Evolutionary conservation across 257 asterid genomes (phyloP).

Genomic region (Fraxinus excelsior): DNA sequence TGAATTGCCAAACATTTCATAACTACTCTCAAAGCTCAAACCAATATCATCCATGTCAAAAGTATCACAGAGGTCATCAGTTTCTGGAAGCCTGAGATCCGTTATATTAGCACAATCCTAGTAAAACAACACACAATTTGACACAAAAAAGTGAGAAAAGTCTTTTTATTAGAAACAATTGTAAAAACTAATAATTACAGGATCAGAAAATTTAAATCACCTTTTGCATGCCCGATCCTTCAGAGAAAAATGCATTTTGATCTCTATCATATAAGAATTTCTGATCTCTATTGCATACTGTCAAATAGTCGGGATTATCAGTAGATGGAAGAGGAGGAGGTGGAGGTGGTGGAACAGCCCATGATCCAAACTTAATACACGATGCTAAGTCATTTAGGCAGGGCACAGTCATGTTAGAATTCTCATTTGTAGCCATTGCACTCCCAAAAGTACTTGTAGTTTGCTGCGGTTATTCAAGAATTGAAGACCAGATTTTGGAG

Average conservation of each 20-base stretch:
- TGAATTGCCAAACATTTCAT: conserved; percentile 41
- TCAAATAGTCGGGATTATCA: not conserved
- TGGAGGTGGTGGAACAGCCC: conserved; percentile 23
- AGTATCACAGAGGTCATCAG: conserved; percentile 3
- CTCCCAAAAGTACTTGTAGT: not conserved
- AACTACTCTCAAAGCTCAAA: conserved; percentile 44
- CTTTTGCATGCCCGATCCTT: conserved; percentile 42
- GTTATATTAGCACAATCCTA: conserved; percentile 41
- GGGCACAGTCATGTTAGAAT: not conserved
- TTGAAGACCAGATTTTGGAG: conserved; percentile 44
- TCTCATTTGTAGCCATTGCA: conserved; percentile 3
- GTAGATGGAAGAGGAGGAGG: not conserved
- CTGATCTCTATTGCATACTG: conserved; percentile 18
- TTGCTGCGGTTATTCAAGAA: conserved; percentile 28
- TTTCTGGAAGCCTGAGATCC: conserved; percentile 47
- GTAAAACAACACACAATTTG: not conserved
- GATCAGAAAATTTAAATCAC: conserved; percentile 27
- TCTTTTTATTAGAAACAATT: not conserved
- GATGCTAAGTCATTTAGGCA: conserved; percentile 43
- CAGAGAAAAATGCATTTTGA: conserved; percentile 30
- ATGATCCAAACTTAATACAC: conserved; percentile 40
- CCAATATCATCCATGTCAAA: conserved; percentile 51
- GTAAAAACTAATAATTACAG: not conserved
- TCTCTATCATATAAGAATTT: conserved; percentile 23
- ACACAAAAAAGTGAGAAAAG: not conserved